A percentile compares a stretch with the other conserved stretches of the same genome.
Conservation (phyloP, 176 grass and related monocot species). For the Hyparrhenia diplandra region DNA sequence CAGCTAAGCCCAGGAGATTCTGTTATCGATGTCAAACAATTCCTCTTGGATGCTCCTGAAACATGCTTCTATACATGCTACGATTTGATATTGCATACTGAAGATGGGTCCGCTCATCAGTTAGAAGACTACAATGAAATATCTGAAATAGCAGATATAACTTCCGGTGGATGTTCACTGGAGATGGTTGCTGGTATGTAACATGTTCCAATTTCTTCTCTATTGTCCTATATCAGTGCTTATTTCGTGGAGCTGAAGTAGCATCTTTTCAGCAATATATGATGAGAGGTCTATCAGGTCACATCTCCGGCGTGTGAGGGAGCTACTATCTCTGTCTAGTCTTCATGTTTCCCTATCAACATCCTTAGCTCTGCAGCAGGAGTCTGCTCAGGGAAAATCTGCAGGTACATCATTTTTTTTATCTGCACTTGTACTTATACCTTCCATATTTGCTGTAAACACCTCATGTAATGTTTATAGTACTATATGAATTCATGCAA, state of each 20-base stretch:
- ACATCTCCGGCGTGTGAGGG: slow-evolving; percentile 81
- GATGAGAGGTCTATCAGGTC: slow-evolving; percentile 98
- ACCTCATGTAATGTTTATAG: not conserved
- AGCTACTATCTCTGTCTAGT: slow-evolving; percentile 84
- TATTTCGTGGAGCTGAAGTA: not conserved
- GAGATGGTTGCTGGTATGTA: slow-evolving; percentile 85
- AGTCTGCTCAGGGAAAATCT: slow-evolving; percentile 64
- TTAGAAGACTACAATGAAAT: slow-evolving; percentile 99
- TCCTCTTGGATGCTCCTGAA: slow-evolving; percentile 92
- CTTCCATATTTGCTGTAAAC: not conserved
- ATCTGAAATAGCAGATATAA: slow-evolving; percentile 90
- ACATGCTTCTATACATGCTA: slow-evolving; percentile 99
- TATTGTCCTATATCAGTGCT: not conserved
- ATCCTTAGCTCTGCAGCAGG: slow-evolving; percentile 78
- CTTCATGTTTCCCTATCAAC: slow-evolving; percentile 85
- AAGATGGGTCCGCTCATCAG: slow-evolving; percentile 75
- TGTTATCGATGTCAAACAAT: slow-evolving; percentile 95
- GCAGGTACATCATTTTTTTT: slow-evolving; percentile 48
- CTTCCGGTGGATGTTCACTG: slow-evolving; percentile 72
- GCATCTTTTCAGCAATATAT: slow-evolving; percentile 74
- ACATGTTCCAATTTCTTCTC: not conserved
- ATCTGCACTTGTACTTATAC: slow-evolving; percentile 2
- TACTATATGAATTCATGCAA: not conserved
- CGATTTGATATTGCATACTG: slow-evolving; percentile 75
- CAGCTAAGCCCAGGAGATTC: slow-evolving; percentile 94